Base-by-base conservation (phyloP, 768 basidiomycete species). In the Mycena galericulata region DNA sequence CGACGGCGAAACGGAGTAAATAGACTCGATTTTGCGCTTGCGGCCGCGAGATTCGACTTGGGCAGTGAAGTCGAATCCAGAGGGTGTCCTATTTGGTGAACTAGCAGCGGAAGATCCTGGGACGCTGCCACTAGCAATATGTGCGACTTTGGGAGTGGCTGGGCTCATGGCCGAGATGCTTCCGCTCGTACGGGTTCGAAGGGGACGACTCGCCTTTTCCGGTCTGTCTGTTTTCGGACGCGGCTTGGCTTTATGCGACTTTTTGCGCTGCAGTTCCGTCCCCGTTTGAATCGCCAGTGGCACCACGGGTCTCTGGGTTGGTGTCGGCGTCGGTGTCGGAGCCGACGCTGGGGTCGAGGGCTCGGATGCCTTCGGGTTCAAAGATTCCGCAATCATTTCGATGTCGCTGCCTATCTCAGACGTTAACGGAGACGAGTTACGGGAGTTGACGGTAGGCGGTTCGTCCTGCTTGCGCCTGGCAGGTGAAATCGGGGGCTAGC, bases 41-140 rank as follows among this genome's bases (percentile, higher is more conserved):
- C 70, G 55, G 5, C 70, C 70, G 36, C 70, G 65, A n/a, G 70
- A 72, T n/a, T 72, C 70, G 45, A 72, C 55, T 29, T 63, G 66
- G 10, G 70, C 70, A 4, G 70, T 72, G 30, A 72, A 72, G 63
- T 72, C 70, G 45, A 68, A 65, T 43, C 43, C 51, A 22, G 40
- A 54, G 11, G 61, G 65, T 20, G 65, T 67, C 45, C 47, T 38
- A 57, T 69, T 64, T 2, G 70, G 67, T 4, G 70, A 68, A 30
- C 66, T 59, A 15, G 49, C 36, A 4, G 61, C 27, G 4, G 69
- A 71, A 9, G 65, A 63, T 4, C 34, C 67, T 10, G 67, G 54
- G 15, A 56, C 11, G 41, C 61, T 63, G 18, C 49, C 11, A 22
- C 41, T 38, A 22, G 29, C 41, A 4, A 59, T 43, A 27, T 54